Percentiles rank a stretch among this genome's conserved stretches.
phyloP scores from a whole-genome alignment of 192 early-diverging fungal species.

The Backusella luteola region DNA sequence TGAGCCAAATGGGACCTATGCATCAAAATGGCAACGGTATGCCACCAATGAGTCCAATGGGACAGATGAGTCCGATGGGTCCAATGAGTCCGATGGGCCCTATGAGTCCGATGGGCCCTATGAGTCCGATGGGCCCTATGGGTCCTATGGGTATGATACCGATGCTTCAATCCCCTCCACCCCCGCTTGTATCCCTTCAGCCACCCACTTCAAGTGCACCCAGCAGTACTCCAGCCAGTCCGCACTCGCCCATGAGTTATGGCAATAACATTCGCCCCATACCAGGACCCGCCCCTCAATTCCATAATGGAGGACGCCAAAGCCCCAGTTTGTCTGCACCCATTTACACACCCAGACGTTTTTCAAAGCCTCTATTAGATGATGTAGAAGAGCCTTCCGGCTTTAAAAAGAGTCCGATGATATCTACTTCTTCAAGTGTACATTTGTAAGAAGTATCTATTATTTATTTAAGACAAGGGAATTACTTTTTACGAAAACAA shows the following conservation, averaged over 20 bases:
- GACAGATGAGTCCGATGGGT: slow-evolving; percentile 1
- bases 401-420: slow-evolving; percentile 9
- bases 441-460: not conserved
- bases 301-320: slow-evolving; percentile 3
- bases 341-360: not conserved
- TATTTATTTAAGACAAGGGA: not conserved
- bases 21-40: not conserved
- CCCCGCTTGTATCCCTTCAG: not conserved
- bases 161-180: not conserved
- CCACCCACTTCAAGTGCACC: not conserved
- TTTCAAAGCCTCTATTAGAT: slow-evolving; percentile 10
- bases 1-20: slow-evolving; percentile 1
- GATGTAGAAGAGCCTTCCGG: slow-evolving; percentile 10
- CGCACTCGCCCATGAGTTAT: not conserved
- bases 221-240: slow-evolving; percentile 1
- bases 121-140: not conserved
- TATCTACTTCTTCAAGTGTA: slow-evolving; percentile 14
- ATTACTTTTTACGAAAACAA: not conserved
- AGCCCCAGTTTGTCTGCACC: slow-evolving; percentile 16
- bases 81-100: not conserved
- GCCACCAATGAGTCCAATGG: not conserved
- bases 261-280: slow-evolving; percentile 6
- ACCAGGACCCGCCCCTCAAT: not conserved
- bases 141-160: slow-evolving; percentile 6
- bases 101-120: not conserved